Percentiles rank a stretch among this genome's conserved stretches.
phyloP scores from a whole-genome alignment of 2,329 filamentous ascomycete species.

The Aureobasidium musti region DNA sequence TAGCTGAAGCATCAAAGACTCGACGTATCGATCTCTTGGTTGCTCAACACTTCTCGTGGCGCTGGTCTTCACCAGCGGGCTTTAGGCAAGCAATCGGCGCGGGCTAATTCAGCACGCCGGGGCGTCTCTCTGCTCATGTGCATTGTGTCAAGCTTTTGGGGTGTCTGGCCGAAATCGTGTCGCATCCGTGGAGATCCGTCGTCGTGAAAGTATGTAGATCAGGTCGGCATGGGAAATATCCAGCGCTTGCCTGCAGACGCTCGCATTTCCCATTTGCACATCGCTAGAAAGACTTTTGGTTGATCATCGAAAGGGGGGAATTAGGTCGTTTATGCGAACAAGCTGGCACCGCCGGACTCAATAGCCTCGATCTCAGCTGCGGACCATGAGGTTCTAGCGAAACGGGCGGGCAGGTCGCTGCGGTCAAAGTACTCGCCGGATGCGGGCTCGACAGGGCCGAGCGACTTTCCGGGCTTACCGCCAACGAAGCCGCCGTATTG shows the following conservation, averaged over 20 bases:
- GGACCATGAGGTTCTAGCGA: conserved; percentile 72
- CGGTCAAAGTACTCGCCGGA: conserved; percentile 84
- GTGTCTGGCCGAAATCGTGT: conserved; percentile 3
- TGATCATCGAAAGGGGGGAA: neutral
- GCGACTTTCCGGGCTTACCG: conserved; percentile 63
- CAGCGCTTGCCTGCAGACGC: conserved; percentile 29
- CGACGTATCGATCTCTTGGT: neutral
- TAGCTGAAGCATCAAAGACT: neutral
- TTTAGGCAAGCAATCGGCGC: conserved; percentile 12
- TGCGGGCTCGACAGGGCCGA: conserved; percentile 71
- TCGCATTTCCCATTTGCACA: conserved; percentile 16
- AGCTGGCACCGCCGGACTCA: conserved; percentile 84
- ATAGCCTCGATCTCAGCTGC: conserved; percentile 91
- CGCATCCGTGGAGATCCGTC: conserved; percentile 8
- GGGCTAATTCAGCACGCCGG: neutral
- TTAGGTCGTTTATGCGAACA: conserved; percentile 51
- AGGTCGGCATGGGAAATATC: neutral
- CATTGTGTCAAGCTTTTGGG: conserved; percentile 7
- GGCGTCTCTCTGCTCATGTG: conserved; percentile 1
- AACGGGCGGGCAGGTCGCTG: conserved; percentile 80
- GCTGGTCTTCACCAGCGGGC: neutral
- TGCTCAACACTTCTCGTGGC: neutral
- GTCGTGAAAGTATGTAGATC: neutral
- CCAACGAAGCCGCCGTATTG: conserved; percentile 53
- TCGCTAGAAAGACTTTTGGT: conserved; percentile 21